These are phyloP conservation scores for Hemisphaericaspora nanyangensis DNA, from an alignment of 805 yeast species.

Conservation along the genomic window DNA sequence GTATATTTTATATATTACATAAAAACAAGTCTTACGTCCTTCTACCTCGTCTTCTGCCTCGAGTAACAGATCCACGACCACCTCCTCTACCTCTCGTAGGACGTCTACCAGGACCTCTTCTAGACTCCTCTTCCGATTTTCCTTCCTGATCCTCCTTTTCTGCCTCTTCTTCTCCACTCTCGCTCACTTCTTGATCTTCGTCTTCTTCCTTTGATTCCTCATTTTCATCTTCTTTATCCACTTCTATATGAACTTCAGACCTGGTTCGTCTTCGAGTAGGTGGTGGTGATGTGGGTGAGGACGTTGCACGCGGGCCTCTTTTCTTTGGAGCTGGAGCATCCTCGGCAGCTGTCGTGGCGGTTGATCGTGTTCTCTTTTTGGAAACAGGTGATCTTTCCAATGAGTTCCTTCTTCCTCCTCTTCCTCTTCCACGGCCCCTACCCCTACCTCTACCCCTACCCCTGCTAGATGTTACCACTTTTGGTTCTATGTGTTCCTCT, in stretches of 20 bases:
- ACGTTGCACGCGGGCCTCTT: not conserved
- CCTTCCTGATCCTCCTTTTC: conserved; percentile 4
- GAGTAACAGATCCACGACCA: conserved; percentile 1
- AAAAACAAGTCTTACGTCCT: too few species aligned
- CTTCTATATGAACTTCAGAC: conserved; percentile 4
- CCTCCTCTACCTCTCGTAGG: not conserved
- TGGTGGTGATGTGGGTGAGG: conserved; percentile 1
- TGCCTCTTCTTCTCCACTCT: conserved; percentile 8
- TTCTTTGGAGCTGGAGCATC: conserved; percentile 4
- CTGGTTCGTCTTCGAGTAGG: conserved; percentile 4
- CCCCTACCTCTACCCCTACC: too few species aligned
- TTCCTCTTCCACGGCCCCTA: conserved; percentile 3
- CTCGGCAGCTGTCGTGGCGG: conserved; percentile 3
- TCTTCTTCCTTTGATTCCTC: conserved; percentile 5
- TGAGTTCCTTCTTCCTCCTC: conserved; percentile 3
- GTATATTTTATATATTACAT: too few species aligned
- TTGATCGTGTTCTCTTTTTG: conserved; percentile 10
- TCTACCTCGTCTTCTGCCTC: conserved; percentile 16
- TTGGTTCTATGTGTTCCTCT: conserved; percentile 14
- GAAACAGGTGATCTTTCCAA: not conserved
- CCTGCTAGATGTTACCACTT: too few species aligned
- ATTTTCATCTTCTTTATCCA: not conserved
- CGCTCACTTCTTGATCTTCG: not conserved
- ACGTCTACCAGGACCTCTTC: conserved; percentile 8
- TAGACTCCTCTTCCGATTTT: conserved; percentile 6